A percentile compares a stretch with the other conserved stretches of the same genome.
These are phyloP conservation scores for Diaporthe vexans DNA, from an alignment of 2,329 filamentous ascomycete species.

Conservation along the genomic window DNA sequence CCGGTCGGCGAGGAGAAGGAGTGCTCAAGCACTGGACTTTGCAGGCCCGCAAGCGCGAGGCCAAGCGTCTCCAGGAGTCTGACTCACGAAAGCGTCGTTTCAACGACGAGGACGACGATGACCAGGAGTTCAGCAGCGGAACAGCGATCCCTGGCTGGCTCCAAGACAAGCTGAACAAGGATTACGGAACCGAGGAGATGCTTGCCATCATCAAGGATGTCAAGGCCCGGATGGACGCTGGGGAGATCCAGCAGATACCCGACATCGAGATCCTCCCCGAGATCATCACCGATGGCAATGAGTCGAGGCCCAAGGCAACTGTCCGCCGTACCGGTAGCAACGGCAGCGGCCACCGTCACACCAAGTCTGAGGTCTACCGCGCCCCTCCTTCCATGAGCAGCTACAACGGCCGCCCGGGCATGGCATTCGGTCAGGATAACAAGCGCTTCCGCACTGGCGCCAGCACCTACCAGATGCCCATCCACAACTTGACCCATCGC, in stretches of 20 bases:
- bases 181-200: conserved; percentile 64
- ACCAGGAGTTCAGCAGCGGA: conserved; percentile 53
- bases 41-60: conserved; percentile 74
- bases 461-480: conserved; percentile 33
- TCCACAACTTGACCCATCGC: conserved; percentile 48
- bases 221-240: conserved; percentile 59
- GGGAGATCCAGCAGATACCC: conserved; percentile 62
- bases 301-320: conserved; percentile 43
- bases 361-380: conserved; percentile 43
- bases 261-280: conserved; percentile 73
- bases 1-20: conserved; percentile 47
- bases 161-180: conserved; percentile 58
- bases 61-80: conserved; percentile 64
- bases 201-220: conserved; percentile 62
- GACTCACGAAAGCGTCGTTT: conserved; percentile 41
- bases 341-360: conserved; percentile 39
- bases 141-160: conserved; percentile 66
- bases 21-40: conserved; percentile 73
- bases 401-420: conserved; percentile 32
- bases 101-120: conserved; percentile 49
- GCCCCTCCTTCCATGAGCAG: conserved; percentile 43
- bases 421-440: conserved; percentile 35
- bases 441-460: conserved; percentile 40
- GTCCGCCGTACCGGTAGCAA: conserved; percentile 45
- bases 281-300: conserved; percentile 57